Base-by-base conservation (phyloP, 2,329 filamentous ascomycete species). In the Fusarium verticillioides region DNA sequence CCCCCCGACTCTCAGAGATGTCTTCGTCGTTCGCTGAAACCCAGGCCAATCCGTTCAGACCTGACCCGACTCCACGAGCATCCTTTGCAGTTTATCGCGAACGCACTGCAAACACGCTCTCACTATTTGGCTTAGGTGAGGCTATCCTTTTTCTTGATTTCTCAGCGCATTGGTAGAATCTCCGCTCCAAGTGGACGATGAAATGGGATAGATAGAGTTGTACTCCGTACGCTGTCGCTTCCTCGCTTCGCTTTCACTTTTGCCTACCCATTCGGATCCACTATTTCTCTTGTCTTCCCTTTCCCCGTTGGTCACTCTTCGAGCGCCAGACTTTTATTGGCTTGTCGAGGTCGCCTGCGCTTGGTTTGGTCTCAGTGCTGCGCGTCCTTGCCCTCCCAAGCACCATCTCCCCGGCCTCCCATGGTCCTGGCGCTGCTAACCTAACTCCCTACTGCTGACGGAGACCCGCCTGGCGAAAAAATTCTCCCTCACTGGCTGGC, bases 11-110 rank as follows among this genome's bases (percentile, higher is more conserved):
- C 63, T 68, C 63, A 73, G 64, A 66, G 71, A 71, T 71, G 78
- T 79, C 77, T 79, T 80, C 76, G 74, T 71, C 73, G 68, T 75
- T 70, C 69, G 73, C 77, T 78, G 78, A 79, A 78, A 79, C 78
- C 74, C 76, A 79, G 77, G 74, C 78, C 73, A 79, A 77, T 76
- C 74, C 77, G 53, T 63, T 61, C 61, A 63, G 61, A 63, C 43
- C 37, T 34, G 58, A 63, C 42, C 49, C 39, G 49, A 69, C 65
- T 64, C 76, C 77, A 79, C 69, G 77, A 78, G 73, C 72, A 78
- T 76, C 71, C 74, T 77, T 76, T 70, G 74, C 77, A 77, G 77
- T 78, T 74, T 67, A 78, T 77, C 73, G 69, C 69, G 53, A 65
- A 75, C 65, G 59, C 56, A 67, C 68, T 60, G 59, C 73, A 72